These are phyloP conservation scores for Trichomonas vaginalis DNA, from an alignment of 208 protist genomes.

Conservation along the genomic window DNA sequence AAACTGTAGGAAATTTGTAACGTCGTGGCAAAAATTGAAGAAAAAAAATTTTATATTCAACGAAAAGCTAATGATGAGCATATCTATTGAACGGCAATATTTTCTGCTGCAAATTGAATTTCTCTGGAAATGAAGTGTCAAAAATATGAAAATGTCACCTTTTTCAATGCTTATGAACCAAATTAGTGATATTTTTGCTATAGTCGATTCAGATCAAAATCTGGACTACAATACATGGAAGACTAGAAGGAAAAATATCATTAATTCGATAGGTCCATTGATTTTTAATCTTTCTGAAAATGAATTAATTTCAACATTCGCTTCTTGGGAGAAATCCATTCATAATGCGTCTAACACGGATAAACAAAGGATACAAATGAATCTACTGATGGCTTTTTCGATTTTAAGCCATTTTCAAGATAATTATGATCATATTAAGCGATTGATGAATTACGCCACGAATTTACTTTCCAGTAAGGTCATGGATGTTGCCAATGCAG, in stretches of 20 bases:
- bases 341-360: background rate
- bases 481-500: background rate
- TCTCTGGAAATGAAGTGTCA: no score
- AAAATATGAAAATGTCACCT: no score
- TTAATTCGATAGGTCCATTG: background rate
- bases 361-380: background rate
- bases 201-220: background rate
- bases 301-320: background rate
- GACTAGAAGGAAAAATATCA: background rate
- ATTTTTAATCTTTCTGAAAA: background rate
- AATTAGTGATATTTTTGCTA: background rate
- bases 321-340: background rate
- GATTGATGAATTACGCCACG: background rate
- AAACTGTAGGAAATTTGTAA: no score
- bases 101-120: no score
- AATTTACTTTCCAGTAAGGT: background rate
- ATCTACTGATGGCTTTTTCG: background rate
- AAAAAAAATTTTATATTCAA: no score
- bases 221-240: background rate
- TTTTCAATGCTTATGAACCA: no score
- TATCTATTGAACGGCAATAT: no score
- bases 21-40: no score
- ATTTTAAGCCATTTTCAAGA: background rate
- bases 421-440: background rate
- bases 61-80: no score